These are phyloP conservation scores for Diaporthe nobilis DNA, from an alignment of 2,329 filamentous ascomycete genomes.

Conservation along the genomic window DNA sequence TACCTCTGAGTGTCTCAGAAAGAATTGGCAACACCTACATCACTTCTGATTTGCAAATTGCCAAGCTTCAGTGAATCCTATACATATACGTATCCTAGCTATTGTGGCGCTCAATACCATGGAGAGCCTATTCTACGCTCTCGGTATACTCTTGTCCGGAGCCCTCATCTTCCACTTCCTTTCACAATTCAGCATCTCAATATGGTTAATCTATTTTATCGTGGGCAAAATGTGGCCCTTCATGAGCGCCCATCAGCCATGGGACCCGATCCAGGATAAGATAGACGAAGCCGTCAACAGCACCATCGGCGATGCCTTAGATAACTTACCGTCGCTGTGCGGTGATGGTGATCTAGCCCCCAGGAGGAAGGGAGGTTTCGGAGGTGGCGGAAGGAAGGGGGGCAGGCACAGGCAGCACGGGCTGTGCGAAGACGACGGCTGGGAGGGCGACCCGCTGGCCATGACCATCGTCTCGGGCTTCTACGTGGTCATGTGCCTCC, in stretches of 20 bases:
- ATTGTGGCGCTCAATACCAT: background rate
- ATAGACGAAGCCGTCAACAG: background rate
- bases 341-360: background rate
- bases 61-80: background rate
- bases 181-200: background rate
- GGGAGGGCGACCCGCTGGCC: background rate
- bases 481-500: background rate
- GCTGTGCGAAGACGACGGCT: background rate
- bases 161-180: background rate
- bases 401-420: background rate
- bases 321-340: background rate
- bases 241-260: background rate
- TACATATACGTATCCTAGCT: no score
- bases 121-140: constrained; percentile 6
- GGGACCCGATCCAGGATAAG: background rate
- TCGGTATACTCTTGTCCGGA: background rate
- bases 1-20: background rate
- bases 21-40: background rate
- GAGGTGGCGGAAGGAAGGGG: background rate
- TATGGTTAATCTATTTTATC: constrained; percentile 11
- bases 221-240: constrained; percentile 4
- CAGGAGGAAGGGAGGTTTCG: background rate
- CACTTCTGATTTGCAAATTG: background rate
- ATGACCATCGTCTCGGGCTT: background rate
- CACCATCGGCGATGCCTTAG: background rate